These are phyloP conservation scores for Rhodotorula sp. DNA, from an alignment of 1,284 basidiomycete genomes.

Conservation along the genomic window DNA sequence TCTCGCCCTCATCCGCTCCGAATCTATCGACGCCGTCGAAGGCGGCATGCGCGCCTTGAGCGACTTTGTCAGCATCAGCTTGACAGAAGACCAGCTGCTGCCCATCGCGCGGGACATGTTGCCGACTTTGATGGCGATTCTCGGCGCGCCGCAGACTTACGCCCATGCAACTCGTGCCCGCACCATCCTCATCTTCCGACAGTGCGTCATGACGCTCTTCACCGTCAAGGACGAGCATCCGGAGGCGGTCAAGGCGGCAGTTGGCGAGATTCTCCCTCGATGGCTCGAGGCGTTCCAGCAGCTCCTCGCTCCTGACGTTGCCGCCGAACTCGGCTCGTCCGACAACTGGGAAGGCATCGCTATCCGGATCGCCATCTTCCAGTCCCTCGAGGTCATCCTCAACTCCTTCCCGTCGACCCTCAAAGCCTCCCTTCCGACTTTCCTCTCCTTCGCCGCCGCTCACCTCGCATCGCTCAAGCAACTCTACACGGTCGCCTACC, in stretches of 20 bases:
- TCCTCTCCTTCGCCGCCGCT: conserved; percentile 64
- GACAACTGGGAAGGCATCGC: conserved; percentile 70
- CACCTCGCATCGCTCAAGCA: conserved; percentile 68
- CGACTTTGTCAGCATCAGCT: conserved; percentile 78
- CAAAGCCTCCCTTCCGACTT: conserved; percentile 69
- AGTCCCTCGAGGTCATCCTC: conserved; percentile 29
- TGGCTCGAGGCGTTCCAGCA: conserved; percentile 85
- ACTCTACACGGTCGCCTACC: conserved; percentile 66
- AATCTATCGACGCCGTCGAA: conserved; percentile 72
- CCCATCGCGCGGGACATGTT: conserved; percentile 79
- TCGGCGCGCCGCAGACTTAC: conserved; percentile 69
- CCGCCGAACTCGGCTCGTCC: conserved; percentile 10
- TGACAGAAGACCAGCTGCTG: conserved; percentile 87
- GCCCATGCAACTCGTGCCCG: conserved; percentile 75
- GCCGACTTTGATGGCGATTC: conserved; percentile 76
- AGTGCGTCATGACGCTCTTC: conserved; percentile 82
- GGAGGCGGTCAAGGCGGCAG: conserved; percentile 76
- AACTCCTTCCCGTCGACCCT: conserved; percentile 53
- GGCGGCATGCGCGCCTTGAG: conserved; percentile 92
- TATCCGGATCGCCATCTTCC: conserved; percentile 50
- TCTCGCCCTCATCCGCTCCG: conserved; percentile 65
- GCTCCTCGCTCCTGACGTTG: conserved; percentile 56
- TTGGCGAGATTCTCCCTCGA: conserved; percentile 72
- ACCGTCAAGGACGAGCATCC: conserved; percentile 94
- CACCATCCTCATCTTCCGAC: conserved; percentile 81